Percentiles rank a stretch among this genome's conserved stretches.
These are phyloP conservation scores for Pseudocercospora musae DNA, from an alignment of 2,329 filamentous ascomycete species.

Conservation along the genomic window DNA sequence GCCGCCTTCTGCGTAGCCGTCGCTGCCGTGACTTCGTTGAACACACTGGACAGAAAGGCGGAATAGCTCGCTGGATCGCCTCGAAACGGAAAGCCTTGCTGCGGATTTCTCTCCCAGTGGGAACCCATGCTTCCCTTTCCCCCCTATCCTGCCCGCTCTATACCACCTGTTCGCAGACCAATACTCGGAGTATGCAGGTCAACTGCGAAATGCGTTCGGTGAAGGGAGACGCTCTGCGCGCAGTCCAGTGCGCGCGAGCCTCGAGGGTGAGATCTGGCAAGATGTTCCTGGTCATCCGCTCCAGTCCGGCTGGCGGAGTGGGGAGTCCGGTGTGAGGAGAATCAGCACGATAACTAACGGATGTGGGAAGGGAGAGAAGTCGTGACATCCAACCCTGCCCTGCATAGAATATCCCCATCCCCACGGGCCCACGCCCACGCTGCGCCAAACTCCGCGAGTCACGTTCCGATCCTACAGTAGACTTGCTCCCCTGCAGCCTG, in stretches of 20 bases:
- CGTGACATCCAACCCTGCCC: neutral
- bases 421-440: neutral
- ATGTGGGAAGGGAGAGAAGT: neutral
- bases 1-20: neutral
- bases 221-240: neutral
- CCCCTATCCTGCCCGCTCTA: neutral
- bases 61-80: neutral
- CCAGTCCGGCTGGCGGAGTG: neutral
- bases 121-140: neutral
- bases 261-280: neutral
- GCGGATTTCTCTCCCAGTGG: constrained; percentile 1
- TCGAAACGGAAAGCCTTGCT: neutral
- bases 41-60: neutral
- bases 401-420: no score
- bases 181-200: neutral
- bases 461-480: neutral
- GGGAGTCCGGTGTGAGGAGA: neutral
- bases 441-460: neutral
- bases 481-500: neutral
- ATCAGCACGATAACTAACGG: neutral
- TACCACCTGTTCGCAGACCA: neutral
- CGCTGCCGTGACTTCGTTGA: neutral
- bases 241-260: neutral
- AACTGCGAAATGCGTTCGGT: neutral
- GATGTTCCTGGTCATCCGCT: neutral